Base-by-base conservation (phyloP, 495 filamentous ascomycete genomes). In the Penicillium maclennaniae region DNA sequence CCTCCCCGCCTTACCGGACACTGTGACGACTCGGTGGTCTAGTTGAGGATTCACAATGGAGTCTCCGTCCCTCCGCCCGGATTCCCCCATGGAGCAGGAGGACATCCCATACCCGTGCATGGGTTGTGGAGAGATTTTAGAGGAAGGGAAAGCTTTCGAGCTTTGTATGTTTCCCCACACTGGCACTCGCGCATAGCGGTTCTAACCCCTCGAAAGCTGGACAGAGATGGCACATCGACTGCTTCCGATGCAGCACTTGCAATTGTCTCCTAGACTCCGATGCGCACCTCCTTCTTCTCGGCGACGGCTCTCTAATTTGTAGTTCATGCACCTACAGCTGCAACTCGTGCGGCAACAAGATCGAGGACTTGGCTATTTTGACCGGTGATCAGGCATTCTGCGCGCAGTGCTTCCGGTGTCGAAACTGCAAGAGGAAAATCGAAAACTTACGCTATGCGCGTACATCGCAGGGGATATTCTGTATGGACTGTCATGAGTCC, bases 241-340 rank as follows among this genome's bases (percentile, higher is more conserved):
- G 95, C 78, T 99, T 99, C 71, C 87, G 92, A 62, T 99, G 95
- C 79, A 96, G 96, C 68, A 95, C 89, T 47, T 98, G 93, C 79
- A 84, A 83, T 53, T 95, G 92, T 31, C 82, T 97, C 25, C 87
- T 99, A 70, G 95, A 99, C 73, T 97, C 93, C 36, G 95, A 99
- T 68, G 95, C 95, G 56, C 97, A 99, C 68, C 87, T 99, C 34
- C 82, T 99, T 38, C 84, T 99, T 16, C 88, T 99, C 49, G 95
- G 93, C 60, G 95, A 99, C 69, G 95, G 93, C 38, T 97, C 93
- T 6, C 81, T 99, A 49, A 97, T 99, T 56, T 99, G 95, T 78
- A 97, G 96, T 73, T 95, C 95, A 66, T 99, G 95, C 76, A 99
- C 95, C 38, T 99, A 99, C 72, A 97, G 91, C 77, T 99, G 95